These are phyloP conservation scores for Leccinum subtestaceum DNA, from an alignment of 768 basidiomycete species.

Conservation along the genomic window DNA sequence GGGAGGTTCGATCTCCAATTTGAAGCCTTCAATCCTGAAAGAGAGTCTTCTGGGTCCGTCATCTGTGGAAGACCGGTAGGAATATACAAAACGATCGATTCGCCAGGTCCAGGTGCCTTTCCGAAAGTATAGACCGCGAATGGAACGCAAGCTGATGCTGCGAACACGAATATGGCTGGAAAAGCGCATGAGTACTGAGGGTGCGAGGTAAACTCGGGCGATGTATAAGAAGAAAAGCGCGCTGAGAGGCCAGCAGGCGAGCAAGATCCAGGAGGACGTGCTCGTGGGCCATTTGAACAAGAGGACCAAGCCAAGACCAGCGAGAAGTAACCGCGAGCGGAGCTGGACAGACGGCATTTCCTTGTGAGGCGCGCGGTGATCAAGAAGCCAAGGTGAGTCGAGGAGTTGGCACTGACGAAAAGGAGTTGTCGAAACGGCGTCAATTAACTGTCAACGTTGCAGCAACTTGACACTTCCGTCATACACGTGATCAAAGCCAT, in stretches of 20 bases:
- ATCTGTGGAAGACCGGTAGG: slow-evolving; percentile 52
- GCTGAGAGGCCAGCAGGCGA: slow-evolving; percentile 50
- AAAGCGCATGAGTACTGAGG: slow-evolving; percentile 56
- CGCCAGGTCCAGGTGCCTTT: slow-evolving; percentile 51
- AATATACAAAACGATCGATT: slow-evolving; percentile 63
- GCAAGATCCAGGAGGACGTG: slow-evolving; percentile 36
- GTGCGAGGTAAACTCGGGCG: slow-evolving; percentile 63
- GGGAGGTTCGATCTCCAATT: slow-evolving; percentile 43
- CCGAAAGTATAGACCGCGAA: slow-evolving; percentile 71
- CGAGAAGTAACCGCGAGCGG: slow-evolving; percentile 10
- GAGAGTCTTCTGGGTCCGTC: slow-evolving; percentile 53
- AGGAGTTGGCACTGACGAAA: background rate
- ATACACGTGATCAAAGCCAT: slow-evolving; percentile 20
- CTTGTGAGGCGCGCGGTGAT: slow-evolving; percentile 4
- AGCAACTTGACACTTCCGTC: background rate
- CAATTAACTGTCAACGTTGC: background rate
- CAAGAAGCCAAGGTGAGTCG: background rate
- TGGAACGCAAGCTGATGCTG: slow-evolving; percentile 73
- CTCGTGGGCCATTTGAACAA: slow-evolving; percentile 22
- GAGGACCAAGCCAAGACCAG: slow-evolving; percentile 12
- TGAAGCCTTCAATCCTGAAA: slow-evolving; percentile 60
- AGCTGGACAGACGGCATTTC: slow-evolving; percentile 8
- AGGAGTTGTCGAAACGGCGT: background rate
- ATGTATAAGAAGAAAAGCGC: slow-evolving; percentile 54
- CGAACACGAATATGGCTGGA: slow-evolving; percentile 64